These are phyloP conservation scores for Blastocystis sp. DNA, from an alignment of 352 stramenopile species.

Conservation along the genomic window DNA sequence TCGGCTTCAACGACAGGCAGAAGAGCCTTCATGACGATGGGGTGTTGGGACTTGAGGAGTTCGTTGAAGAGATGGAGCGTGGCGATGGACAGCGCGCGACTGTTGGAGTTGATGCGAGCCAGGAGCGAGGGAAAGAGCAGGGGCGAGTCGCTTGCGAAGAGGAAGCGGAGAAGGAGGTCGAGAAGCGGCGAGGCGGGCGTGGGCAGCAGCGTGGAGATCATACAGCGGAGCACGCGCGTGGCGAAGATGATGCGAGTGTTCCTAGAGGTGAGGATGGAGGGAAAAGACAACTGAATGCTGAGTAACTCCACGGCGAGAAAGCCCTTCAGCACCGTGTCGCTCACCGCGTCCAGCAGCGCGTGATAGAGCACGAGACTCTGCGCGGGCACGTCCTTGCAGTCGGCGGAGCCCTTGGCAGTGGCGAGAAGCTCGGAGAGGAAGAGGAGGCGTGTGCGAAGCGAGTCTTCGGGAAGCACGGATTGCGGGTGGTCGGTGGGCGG, in stretches of 20 bases:
- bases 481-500: background rate
- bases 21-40: background rate
- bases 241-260: slow-evolving; percentile 47
- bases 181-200: slow-evolving; percentile 32
- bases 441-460: slow-evolving; percentile 4
- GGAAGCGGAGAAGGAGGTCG: slow-evolving; percentile 30
- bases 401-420: slow-evolving; percentile 11
- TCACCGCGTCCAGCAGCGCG: slow-evolving; percentile 1
- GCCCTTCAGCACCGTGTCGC: slow-evolving; percentile 2
- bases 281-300: slow-evolving; percentile 31
- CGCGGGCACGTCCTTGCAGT: slow-evolving; percentile 46
- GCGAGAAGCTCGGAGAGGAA: slow-evolving; percentile 47
- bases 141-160: slow-evolving; percentile 17
- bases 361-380: background rate
- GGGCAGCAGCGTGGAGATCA: slow-evolving; percentile 14
- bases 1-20: background rate
- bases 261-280: background rate
- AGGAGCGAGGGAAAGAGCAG: slow-evolving; percentile 33
- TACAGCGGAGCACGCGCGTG: slow-evolving; percentile 29
- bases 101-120: slow-evolving; percentile 43
- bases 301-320: slow-evolving; percentile 55
- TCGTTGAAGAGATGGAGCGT: slow-evolving; percentile 67
- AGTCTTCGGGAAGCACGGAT: slow-evolving; percentile 19
- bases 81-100: slow-evolving; percentile 38
- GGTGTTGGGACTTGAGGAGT: slow-evolving; percentile 54